A percentile compares a stretch with the other conserved stretches of the same genome.
Conservation (phyloP, 495 filamentous ascomycete genomes). For the Penicillium longicatenatum region DNA sequence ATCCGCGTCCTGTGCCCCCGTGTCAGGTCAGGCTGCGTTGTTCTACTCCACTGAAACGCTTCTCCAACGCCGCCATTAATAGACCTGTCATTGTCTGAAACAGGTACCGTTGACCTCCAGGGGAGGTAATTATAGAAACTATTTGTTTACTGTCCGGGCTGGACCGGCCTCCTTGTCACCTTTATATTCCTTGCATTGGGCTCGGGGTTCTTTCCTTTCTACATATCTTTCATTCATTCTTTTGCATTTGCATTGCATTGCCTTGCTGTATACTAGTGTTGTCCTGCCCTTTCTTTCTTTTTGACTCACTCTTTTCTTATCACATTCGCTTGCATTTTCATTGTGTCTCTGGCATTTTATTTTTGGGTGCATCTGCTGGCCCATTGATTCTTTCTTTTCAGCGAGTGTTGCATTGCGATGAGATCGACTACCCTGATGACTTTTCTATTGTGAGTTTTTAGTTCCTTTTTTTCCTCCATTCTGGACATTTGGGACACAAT, state of each 20-base stretch:
- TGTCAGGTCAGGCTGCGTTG: slow-evolving; percentile 17
- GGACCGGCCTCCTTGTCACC: slow-evolving; percentile 8
- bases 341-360: slow-evolving; percentile 7
- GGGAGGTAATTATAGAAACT: slow-evolving; percentile 30
- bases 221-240: slow-evolving; percentile 3
- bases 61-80: slow-evolving; percentile 23
- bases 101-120: slow-evolving; percentile 18
- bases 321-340: slow-evolving; percentile 13
- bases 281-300: slow-evolving; percentile 20
- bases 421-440: slow-evolving; percentile 75
- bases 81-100: slow-evolving; percentile 32
- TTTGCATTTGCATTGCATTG: slow-evolving; percentile 24
- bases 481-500: neutral
- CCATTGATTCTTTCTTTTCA: slow-evolving; percentile 14
- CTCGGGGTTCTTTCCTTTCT: slow-evolving; percentile 1
- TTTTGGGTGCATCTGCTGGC: slow-evolving; percentile 14
- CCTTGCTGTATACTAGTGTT: slow-evolving; percentile 20
- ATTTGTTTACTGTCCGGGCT: slow-evolving; percentile 19
- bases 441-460: slow-evolving; percentile 67
- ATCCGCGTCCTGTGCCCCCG: slow-evolving; percentile 14
- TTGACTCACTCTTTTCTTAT: slow-evolving; percentile 6
- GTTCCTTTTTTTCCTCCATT: too few species aligned
- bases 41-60: slow-evolving; percentile 24
- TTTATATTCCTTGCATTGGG: slow-evolving; percentile 8
- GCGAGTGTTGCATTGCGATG: slow-evolving; percentile 45